Percentiles rank a stretch among this genome's conserved stretches.
Conservation (phyloP, 257 asterid genomes). For the Solanum gracilifrons region DNA sequence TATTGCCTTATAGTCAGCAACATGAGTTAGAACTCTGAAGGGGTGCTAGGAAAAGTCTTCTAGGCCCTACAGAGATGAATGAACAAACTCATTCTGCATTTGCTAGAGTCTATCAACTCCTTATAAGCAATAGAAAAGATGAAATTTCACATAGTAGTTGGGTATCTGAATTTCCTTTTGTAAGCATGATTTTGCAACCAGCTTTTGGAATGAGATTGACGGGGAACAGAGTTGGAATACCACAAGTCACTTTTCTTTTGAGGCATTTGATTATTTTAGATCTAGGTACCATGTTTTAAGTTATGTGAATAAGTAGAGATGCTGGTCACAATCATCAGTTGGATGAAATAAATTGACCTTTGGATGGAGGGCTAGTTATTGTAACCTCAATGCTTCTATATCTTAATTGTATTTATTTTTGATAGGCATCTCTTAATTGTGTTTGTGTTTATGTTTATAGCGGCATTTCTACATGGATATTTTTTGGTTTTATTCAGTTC, state of each 20-base stretch:
- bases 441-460: not conserved
- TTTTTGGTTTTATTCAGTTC: not conserved
- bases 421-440: not conserved
- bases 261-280: not conserved
- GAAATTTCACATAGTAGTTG: not conserved
- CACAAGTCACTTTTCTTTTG: not conserved
- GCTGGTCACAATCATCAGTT: not conserved
- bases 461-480: not conserved
- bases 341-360: not conserved
- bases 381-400: not conserved
- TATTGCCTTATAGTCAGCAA: not conserved
- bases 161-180: not conserved
- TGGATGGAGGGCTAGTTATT: not conserved
- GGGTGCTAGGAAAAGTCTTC: not conserved
- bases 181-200: not conserved
- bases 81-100: not conserved
- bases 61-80: not conserved
- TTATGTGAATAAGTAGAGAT: not conserved
- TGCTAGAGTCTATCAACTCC: not conserved
- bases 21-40: not conserved
- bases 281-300: not conserved
- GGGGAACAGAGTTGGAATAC: not conserved
- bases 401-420: not conserved
- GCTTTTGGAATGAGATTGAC: not conserved
- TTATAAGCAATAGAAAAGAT: not conserved